Base-by-base conservation (phyloP, 768 basidiomycete species). In the Rubroboletus pulcherrimus region DNA sequence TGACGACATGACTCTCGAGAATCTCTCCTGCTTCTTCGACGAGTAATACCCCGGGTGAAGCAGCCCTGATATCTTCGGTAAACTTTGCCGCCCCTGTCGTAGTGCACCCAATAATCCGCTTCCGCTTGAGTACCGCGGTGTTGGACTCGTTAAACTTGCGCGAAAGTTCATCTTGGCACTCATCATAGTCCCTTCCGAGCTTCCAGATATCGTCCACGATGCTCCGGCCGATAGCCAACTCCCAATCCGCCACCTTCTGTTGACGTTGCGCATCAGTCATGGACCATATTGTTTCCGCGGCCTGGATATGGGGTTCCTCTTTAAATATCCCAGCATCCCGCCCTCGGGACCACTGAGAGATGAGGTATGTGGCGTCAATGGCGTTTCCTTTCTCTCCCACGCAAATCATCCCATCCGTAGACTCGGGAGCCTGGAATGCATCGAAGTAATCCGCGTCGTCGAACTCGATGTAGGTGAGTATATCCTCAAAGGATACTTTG, bases 21-120 rank as follows among this genome's bases (percentile, higher is more conserved):
- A 87, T 87, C 58, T 89, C 86, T 7, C 87, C 86, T 0, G 86
- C 86, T 66, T 88, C 87, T 61, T 88, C 87, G 1, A 88, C 85
- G 1, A 88, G 71, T 4, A 88, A 65, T 1, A 88, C 76, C 9
- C 76, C 73, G 0, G 84, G 81, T 2, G 69, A 66, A 8, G 74
- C 77, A 1, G 73, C 74, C 29, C 72, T 77, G 29, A 88, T 77
- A 17, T 71, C 71, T 1, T 75, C 68, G 0, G 71, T 67, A 60
- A 80, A 85, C 66, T 81, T 88, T 0, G 86, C 86, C 0, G 86
- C 86, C 1, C 76, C 86, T 0, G 86, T 86, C 0, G 86, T 88
- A 0, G 86, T 88, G 56, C 85, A 86, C 0, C 78, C 86, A 11
- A 87, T 82, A 49, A 87, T 78, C 4, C 81, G 69, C 64, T 83